phyloP scores from a whole-genome alignment of 2,329 filamentous ascomycete species.

The Clathrospora elynae region DNA sequence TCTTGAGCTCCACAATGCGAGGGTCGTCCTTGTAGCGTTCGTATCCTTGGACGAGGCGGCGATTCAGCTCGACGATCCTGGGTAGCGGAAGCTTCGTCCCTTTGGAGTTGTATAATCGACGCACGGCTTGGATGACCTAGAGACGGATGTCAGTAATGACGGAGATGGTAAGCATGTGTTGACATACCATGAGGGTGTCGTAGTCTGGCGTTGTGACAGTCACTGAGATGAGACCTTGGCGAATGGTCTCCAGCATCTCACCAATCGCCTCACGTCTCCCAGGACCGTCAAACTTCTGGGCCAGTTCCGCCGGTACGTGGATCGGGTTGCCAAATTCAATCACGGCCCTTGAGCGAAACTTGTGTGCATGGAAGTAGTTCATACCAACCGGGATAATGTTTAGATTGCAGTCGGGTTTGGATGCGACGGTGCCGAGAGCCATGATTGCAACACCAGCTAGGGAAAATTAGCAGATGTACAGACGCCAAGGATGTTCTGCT shows the following conservation, averaged over 20 bases:
- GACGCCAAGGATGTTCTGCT: not conserved
- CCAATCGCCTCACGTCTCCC: conserved; percentile 81
- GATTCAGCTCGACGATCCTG: conserved; percentile 91
- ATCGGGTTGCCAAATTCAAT: conserved; percentile 93
- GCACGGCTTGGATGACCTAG: conserved; percentile 85
- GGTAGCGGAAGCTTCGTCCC: conserved; percentile 92
- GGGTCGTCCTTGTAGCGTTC: conserved; percentile 90
- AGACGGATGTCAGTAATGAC: conserved; percentile 34
- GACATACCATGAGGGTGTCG: conserved; percentile 81
- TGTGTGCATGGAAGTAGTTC: conserved; percentile 99
- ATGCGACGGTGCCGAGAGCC: conserved; percentile 87
- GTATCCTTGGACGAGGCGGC: conserved; percentile 87
- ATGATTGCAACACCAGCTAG: conserved; percentile 93
- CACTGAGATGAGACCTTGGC: conserved; percentile 82
- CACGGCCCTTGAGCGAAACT: conserved; percentile 93
- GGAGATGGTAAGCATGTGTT: too few relatives aligned
- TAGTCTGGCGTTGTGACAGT: conserved; percentile 93
- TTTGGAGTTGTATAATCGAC: conserved; percentile 90
- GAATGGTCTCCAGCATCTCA: conserved; percentile 81
- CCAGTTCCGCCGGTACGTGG: conserved; percentile 79
- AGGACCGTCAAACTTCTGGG: conserved; percentile 79
- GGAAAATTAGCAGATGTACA: conserved; percentile 21
- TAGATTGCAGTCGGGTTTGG: conserved; percentile 82
- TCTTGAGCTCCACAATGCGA: conserved; percentile 75
- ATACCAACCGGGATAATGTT: conserved; percentile 97